Evolutionary conservation across 129 eudicot genomes (phyloP), one percentile per base, ranked within the genome.

Genomic region (Flaveria bidentis): DNA sequence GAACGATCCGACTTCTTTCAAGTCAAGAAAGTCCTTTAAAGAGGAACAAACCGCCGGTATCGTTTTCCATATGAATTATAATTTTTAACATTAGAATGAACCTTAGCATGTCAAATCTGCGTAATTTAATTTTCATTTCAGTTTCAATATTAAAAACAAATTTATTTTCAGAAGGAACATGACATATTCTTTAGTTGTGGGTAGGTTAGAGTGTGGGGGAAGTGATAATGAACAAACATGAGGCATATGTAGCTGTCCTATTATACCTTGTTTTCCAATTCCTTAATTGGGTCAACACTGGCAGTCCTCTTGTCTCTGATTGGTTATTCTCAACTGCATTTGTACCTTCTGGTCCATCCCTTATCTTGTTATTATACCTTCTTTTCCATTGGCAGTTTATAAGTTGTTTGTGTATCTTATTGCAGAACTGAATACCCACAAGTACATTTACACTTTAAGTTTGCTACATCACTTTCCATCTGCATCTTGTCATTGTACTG

Each of bases 1-100:
- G 84, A 79, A 61, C 84, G 86, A 3, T 58, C 91, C 15, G 30
- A 84, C 87, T 95, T 81, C 85, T 89, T 91, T 67, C 74, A 95
- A 84, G 92, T 95, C 69, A 95, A 89, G 71, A 95, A 91, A 72
- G 95, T 86, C 15, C 88, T 95, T 28, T 95, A 86, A 85, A 41
- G 39, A 60, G 36, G 12, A 18, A 14, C 49, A 47, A 30, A 15
- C 13, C 17, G 4, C 12, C 11, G 74, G 65, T 73, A 46, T 60
- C 57, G n/a, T 61, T 65, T 75, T 36, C 74, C 16, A 30, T 72
- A 72, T 46, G 60, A 72, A 33, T 17, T 23, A 69, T 10, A 17
- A 23, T 42, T 62, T 36, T 47, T 65, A 47, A 62, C 57, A 63
- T 30, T 62, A 75, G 71, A 61, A 16, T 62, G 6, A 64, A 75